phyloP scores from a whole-genome alignment of 805 yeast species.

The Kodamaea laetipori region DNA sequence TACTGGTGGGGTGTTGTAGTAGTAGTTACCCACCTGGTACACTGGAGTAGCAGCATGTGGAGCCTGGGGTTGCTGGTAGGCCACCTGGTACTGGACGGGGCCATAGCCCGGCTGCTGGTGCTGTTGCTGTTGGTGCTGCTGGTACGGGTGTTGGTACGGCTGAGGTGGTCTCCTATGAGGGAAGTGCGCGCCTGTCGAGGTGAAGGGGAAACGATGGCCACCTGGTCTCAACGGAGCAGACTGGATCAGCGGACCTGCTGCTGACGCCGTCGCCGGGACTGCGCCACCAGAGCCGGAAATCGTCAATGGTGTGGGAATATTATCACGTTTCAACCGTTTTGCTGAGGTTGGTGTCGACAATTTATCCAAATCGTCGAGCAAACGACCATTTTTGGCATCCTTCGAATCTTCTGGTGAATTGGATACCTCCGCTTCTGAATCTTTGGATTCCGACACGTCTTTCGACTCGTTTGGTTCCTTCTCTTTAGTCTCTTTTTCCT shows the following conservation, averaged over 20 bases:
- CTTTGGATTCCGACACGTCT: too few species aligned
- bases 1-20: slow-evolving; percentile 13
- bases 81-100: slow-evolving; percentile 1
- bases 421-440: too few species aligned
- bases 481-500: not conserved
- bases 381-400: not conserved
- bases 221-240: slow-evolving; percentile 35
- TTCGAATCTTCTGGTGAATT: slow-evolving; percentile 1
- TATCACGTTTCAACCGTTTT: slow-evolving; percentile 34
- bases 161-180: slow-evolving; percentile 9
- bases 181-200: slow-evolving; percentile 11
- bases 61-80: not conserved
- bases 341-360: slow-evolving; percentile 21
- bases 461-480: not conserved
- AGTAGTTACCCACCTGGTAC: slow-evolving; percentile 11
- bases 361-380: slow-evolving; percentile 18
- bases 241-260: slow-evolving; percentile 27
- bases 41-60: slow-evolving; percentile 2
- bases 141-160: slow-evolving; percentile 11
- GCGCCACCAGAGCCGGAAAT: slow-evolving; percentile 14
- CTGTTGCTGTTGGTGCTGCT: slow-evolving; percentile 10
- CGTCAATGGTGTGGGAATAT: slow-evolving; percentile 35
- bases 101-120: slow-evolving; percentile 6
- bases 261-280: slow-evolving; percentile 4
- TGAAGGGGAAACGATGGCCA: slow-evolving; percentile 4